phyloP scores from a whole-genome alignment of 176 grass and related monocot species.

The Avena eriantha region DNA sequence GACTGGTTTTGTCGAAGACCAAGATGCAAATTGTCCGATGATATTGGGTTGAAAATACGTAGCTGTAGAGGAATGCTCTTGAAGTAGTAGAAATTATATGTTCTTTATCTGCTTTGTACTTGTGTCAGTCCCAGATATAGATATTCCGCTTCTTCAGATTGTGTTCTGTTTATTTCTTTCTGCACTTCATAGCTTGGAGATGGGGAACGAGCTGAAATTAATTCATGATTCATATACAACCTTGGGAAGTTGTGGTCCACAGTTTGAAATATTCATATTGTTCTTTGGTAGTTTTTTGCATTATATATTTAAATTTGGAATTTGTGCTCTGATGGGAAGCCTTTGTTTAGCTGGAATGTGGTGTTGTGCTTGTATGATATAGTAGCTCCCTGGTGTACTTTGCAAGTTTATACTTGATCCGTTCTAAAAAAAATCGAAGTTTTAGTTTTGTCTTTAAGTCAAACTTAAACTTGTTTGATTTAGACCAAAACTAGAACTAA shows the following conservation, averaged over 20 bases:
- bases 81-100: conserved; percentile 21
- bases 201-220: not conserved
- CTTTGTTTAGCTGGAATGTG: conserved; percentile 6
- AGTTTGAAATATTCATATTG: too few species aligned
- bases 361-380: not conserved
- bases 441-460: too few species aligned
- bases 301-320: not conserved
- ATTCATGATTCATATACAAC: not conserved
- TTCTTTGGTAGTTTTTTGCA: not conserved
- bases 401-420: not conserved
- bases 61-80: not conserved
- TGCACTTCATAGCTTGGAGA: not conserved
- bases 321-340: not conserved
- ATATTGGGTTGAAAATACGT: conserved; percentile 34
- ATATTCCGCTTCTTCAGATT: not conserved
- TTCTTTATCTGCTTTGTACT: not conserved
- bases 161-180: conserved; percentile 13
- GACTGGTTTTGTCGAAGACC: too few species aligned
- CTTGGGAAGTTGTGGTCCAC: not conserved
- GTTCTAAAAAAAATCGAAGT: too few species aligned
- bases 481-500: too few species aligned
- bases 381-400: not conserved
- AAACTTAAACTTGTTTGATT: too few species aligned
- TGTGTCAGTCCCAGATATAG: not conserved
- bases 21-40: not conserved